Evolutionary conservation across 371 early-diverging fungal species (phyloP), one percentile per base, ranked within the genome.

Genomic region (Mortierella sp.): DNA sequence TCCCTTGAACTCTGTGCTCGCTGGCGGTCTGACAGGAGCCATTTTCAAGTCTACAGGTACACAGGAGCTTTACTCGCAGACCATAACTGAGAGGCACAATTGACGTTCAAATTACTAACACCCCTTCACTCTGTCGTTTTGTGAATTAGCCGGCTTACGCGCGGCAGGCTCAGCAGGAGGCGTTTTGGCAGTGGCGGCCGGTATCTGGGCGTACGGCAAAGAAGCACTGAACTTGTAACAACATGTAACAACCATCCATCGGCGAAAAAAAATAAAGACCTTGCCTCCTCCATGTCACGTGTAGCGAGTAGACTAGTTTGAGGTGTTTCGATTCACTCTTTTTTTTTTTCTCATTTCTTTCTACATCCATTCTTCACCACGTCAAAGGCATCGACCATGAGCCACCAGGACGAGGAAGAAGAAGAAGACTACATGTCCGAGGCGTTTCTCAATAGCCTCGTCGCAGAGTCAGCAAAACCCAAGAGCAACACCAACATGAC

Each of bases 1-100:
- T 82, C 87, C 91, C 26, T 89, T 93, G 77, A 94, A 92, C 83
- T 92, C 92, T 72, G 75, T 96, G 40, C 92, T 91, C 73, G 95
- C 94, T 28, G 96, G 95, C 61, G 96, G 93, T 48, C 84, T 93
- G 76, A 88, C 96, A 72, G 96, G 96, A 67, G 93, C 93, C 71
- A 78, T 96, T 43, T 96, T 96, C 88, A 96, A 95, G 89, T 89
- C 93, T 73, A 90, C 96, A 81, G 90, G 83, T 80, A 80, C 26
- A 31, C 9, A 6, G 6, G 64, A 16, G 19, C 31, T 61, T 5
- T 34, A 14, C 8, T 11, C 31, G 16, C 6, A 9, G 9, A 37
- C 19, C 34, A 34, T 6, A 64, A 13, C 0, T 0, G 19, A 34
- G 6, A 9, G 24, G 19, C 14, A 46, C 1, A 40, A 3, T 37